These are phyloP conservation scores for Verticillium alfalfae DNA, from an alignment of 2,329 filamentous ascomycete genomes.

Conservation along the genomic window DNA sequence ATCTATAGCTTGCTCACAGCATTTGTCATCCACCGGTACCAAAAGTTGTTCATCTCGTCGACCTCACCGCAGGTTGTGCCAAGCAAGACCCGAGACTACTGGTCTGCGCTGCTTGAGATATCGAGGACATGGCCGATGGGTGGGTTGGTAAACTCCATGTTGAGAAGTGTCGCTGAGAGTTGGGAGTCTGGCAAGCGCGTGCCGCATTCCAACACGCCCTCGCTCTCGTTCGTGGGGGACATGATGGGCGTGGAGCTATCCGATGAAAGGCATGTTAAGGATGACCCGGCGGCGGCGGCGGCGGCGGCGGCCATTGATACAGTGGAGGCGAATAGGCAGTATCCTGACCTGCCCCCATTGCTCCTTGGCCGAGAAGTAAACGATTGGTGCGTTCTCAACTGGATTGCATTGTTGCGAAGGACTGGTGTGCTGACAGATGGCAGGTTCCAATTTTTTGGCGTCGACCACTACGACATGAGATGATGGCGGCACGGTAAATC, in stretches of 20 bases:
- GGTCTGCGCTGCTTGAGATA: conserved; percentile 88
- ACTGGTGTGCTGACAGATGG: not conserved
- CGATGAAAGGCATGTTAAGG: too few species aligned
- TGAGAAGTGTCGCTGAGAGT: conserved; percentile 97
- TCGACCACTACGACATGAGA: not conserved
- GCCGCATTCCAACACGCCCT: not conserved
- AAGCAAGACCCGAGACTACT: conserved; percentile 77
- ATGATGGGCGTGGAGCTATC: too few species aligned
- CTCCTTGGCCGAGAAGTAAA: not conserved
- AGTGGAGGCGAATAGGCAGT: not conserved
- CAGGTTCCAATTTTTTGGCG: not conserved
- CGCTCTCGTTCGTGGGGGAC: too few species aligned
- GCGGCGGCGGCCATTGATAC: too few species aligned
- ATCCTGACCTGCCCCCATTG: not conserved
- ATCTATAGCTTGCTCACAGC: conserved; percentile 97
- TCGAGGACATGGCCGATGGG: conserved; percentile 96
- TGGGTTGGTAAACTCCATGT: conserved; percentile 96
- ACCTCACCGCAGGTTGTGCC: conserved; percentile 85
- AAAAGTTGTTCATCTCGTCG: conserved; percentile 89
- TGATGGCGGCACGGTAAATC: too few species aligned
- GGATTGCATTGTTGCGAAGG: fast-evolving
- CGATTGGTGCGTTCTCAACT: not conserved
- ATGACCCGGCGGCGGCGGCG: too few species aligned
- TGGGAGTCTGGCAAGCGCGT: conserved; percentile 36
- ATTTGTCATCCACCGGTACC: conserved; percentile 98